Evolutionary conservation across 768 basidiomycete species (phyloP).

Genomic region (Xerocomus spinulosus): DNA sequence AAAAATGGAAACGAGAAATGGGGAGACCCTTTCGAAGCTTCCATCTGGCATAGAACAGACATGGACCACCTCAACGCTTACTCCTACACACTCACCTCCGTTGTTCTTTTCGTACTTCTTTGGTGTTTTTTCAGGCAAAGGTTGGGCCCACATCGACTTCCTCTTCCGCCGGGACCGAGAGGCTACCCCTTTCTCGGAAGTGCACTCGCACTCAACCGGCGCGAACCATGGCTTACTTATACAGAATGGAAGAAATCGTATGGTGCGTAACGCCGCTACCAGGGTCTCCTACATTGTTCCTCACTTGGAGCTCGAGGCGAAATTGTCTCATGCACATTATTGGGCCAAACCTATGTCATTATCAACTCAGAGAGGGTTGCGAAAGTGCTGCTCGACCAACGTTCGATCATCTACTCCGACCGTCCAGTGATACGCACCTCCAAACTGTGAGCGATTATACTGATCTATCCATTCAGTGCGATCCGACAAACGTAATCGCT

Average conservation of each 20-base stretch:
- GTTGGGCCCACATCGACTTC: constrained; percentile 11
- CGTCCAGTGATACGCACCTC: constrained; percentile 11
- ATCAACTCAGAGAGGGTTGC: constrained; percentile 23
- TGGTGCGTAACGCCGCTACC: constrained; percentile 19
- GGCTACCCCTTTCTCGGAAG: constrained; percentile 27
- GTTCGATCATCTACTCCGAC: constrained; percentile 22
- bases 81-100: background rate
- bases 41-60: background rate
- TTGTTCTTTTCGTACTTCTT: background rate
- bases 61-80: constrained; percentile 4
- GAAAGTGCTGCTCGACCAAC: constrained; percentile 22
- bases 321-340: constrained; percentile 16
- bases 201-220: constrained; percentile 20
- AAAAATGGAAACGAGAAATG: no score
- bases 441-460: constrained; percentile 1
- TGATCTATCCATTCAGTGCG: background rate
- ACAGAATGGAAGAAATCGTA: constrained; percentile 28
- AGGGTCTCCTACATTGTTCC: background rate
- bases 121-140: constrained; percentile 3
- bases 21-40: no score
- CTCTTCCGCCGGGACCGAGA: constrained; percentile 29
- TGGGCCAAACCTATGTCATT: constrained; percentile 22
- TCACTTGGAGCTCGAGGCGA: constrained; percentile 11
- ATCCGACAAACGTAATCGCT: background rate
- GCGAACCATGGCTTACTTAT: constrained; percentile 31